Conservation (phyloP, 768 basidiomycete species). For the Obba rivulosa region DNA sequence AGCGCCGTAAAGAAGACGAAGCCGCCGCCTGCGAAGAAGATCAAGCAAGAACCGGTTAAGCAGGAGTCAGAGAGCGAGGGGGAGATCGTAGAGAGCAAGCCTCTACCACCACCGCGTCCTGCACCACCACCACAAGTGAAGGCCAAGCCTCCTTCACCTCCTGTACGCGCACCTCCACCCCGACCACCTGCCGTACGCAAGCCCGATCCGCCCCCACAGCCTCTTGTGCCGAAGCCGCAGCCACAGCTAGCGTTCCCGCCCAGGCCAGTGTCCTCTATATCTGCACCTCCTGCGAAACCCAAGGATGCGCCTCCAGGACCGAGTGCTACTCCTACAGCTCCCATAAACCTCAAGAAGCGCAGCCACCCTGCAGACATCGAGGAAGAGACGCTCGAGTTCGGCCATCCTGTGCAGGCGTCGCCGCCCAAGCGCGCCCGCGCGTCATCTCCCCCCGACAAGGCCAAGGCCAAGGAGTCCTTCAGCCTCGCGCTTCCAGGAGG, state of each 20-base stretch:
- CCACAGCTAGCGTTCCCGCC: not conserved
- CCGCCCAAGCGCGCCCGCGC: slow-evolving; percentile 9
- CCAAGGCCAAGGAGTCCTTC: slow-evolving; percentile 11
- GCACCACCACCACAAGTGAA: not conserved
- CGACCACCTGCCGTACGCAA: not conserved
- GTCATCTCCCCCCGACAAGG: slow-evolving; percentile 4
- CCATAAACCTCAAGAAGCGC: slow-evolving; percentile 11
- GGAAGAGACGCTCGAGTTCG: slow-evolving; percentile 6
- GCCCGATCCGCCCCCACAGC: not conserved
- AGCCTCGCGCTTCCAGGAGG: slow-evolving; percentile 13
- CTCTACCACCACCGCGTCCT: slow-evolving; percentile 3
- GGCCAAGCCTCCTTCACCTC: slow-evolving; percentile 4
- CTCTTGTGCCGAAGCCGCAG: slow-evolving; percentile 1
- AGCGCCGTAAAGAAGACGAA: slow-evolving; percentile 2
- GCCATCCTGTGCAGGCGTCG: slow-evolving; percentile 8
- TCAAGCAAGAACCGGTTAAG: not conserved
- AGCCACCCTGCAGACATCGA: slow-evolving; percentile 8
- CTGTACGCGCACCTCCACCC: slow-evolving; percentile 1
- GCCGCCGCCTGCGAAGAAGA: not conserved
- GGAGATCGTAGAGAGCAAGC: slow-evolving; percentile 15
- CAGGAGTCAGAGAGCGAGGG: slow-evolving; percentile 22
- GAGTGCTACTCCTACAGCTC: not conserved
- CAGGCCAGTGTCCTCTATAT: not conserved
- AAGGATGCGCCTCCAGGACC: not conserved
- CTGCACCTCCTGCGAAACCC: not conserved